Evolutionary conservation across 139 green algal species (phyloP).

Genomic region (Chlamydomonas schloesseri): DNA sequence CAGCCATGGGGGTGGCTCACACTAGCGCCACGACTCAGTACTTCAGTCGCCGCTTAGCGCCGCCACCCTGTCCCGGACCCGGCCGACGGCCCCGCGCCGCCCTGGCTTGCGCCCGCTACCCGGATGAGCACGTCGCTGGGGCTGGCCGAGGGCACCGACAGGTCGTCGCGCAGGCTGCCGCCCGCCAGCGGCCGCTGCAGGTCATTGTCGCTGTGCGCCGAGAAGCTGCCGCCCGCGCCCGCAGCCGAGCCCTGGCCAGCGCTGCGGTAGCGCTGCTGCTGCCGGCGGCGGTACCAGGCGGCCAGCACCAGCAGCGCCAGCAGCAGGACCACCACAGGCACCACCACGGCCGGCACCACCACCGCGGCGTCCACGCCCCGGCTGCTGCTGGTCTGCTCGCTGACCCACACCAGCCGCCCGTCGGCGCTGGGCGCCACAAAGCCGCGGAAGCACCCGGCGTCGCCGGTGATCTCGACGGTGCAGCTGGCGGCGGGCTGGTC

Average conservation of each 20-base stretch:
- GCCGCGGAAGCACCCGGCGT: neutral
- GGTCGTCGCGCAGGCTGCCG: conserved; percentile 31
- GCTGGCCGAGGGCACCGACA: conserved; percentile 14
- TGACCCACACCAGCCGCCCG: neutral
- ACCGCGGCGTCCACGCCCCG: neutral
- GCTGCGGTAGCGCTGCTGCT: neutral
- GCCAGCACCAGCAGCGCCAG: neutral
- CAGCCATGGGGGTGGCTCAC: too few relatives aligned
- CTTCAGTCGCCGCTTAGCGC: too few relatives aligned
- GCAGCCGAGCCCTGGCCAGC: too few relatives aligned
- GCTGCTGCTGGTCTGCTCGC: neutral
- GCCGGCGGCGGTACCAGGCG: conserved; percentile 29
- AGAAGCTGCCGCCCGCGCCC: neutral
- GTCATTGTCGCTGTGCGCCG: neutral
- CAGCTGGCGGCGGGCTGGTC: neutral
- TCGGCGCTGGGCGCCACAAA: neutral
- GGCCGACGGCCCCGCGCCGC: neutral
- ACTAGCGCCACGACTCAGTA: too few relatives aligned
- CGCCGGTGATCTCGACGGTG: neutral
- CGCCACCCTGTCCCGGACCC: too few relatives aligned
- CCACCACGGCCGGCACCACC: conserved; percentile 37
- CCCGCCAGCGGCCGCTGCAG: conserved; percentile 18
- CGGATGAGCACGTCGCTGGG: conserved; percentile 40
- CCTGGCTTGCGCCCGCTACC: conserved; percentile 17
- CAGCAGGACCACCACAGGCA: conserved; percentile 31